Base-by-base conservation (phyloP, 495 filamentous ascomycete species). In the Pyrenopolyporus hunteri region DNA sequence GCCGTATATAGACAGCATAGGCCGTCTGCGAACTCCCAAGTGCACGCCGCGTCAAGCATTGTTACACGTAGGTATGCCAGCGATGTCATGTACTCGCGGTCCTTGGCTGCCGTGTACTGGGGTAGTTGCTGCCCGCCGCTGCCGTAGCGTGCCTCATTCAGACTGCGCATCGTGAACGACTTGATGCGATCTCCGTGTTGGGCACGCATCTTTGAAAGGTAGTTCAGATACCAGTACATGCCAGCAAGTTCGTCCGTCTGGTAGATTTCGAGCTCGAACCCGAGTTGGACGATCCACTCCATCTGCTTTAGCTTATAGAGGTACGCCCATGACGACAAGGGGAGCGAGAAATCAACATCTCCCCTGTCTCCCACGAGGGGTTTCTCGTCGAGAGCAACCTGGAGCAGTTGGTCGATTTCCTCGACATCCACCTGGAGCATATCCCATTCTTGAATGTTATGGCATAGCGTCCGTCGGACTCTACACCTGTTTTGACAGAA, bases 261-360 rank as follows among this genome's bases (percentile, higher is more conserved):
- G 68, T 98, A 98, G 20, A 96, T 85, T 6, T 92, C 86, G 13
- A 96, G 85, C 72, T 98, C 94, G 69, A 99, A 97, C n/a, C 94
- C 94, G 48, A 97, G 86, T 71, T 97, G 91, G 9, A 97, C 80
- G 39, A 94, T 87, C 79, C 87, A 89, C 57, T 93, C 88, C 83
- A 97, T 89, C 64, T 94, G 85, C 6, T 80, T 83, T 1, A 97
- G 80, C 70, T 96, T 98, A 67, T 96, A 89, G 49, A 91, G 83
- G 68, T 93, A 94, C 0, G 87, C 83, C 94, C 94, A 98, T 4
- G 87, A 89, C 4, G 89, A 90, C 1, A 98, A 80, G 0, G 93
- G 91, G 17, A 78, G 66, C 1, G 71, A 66, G 65, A 86, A 89
- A 0, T 83, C 82, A 19, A 67, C 36, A 6, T 45, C 59, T 65